phyloP scores from a whole-genome alignment of 345 rosid genomes.

The Eucalyptus victrix region DNA sequence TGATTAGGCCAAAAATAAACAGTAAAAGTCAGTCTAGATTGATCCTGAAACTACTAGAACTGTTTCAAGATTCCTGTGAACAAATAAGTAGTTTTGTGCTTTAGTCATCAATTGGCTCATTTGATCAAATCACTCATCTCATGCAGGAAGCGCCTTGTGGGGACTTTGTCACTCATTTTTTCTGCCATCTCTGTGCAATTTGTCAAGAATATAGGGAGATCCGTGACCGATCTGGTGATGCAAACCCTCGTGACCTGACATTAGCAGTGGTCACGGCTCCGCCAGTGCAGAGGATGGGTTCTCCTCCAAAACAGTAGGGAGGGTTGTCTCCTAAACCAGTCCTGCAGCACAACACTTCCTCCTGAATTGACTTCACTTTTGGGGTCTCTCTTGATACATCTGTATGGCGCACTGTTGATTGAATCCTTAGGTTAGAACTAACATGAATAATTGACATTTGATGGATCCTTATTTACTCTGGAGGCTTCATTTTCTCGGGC shows the following conservation, averaged over 20 bases:
- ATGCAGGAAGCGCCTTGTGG: slow-evolving; percentile 87
- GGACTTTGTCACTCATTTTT: slow-evolving; percentile 70
- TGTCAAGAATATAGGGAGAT: slow-evolving; percentile 93
- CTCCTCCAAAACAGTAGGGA: background rate
- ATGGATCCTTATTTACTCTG: background rate
- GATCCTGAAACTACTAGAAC: background rate
- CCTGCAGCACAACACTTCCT: background rate
- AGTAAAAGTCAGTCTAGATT: background rate
- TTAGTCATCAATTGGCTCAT: background rate
- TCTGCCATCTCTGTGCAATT: slow-evolving; percentile 85
- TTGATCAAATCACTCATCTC: background rate
- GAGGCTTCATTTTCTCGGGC: background rate
- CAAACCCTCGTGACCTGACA: slow-evolving; percentile 17
- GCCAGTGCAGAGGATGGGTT: slow-evolving; percentile 49
- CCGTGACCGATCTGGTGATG: slow-evolving; percentile 31
- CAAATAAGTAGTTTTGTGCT: background rate
- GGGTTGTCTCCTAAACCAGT: background rate
- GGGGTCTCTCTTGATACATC: background rate
- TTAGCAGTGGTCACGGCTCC: slow-evolving; percentile 50
- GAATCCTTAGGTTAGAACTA: background rate
- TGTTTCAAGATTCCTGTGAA: background rate
- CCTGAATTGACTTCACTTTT: background rate
- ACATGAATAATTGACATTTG: background rate
- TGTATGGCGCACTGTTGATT: background rate
- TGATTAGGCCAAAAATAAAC: background rate